Evolutionary conservation across 1,284 basidiomycete species (phyloP).

Genomic region (Salmacisia buchloeana): DNA sequence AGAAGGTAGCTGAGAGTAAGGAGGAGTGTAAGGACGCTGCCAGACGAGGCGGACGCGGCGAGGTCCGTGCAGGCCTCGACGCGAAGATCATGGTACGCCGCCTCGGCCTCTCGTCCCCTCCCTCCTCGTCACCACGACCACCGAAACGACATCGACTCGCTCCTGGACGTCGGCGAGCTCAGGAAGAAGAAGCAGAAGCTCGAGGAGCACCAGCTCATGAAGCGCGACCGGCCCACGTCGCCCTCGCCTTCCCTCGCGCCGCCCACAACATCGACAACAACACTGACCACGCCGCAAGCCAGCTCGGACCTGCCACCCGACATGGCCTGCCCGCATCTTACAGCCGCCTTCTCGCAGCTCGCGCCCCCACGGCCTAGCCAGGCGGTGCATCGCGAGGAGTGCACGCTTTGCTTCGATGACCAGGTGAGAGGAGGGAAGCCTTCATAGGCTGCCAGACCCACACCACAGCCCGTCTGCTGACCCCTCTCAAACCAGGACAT

Average conservation of each 20-base stretch:
- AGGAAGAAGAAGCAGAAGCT: background rate
- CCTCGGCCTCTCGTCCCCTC: no score
- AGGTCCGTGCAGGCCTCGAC: background rate
- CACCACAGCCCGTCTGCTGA: constrained; percentile 6
- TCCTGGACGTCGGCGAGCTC: no score
- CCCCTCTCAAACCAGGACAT: constrained; percentile 65
- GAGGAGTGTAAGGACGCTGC: no score
- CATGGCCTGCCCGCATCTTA: constrained; percentile 40
- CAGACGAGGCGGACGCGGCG: no score
- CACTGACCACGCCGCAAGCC: background rate
- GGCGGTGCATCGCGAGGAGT: constrained; percentile 72
- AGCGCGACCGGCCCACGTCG: constrained; percentile 4
- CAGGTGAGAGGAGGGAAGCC: constrained; percentile 53
- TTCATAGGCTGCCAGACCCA: background rate
- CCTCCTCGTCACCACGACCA: background rate
- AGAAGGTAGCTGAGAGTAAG: no score
- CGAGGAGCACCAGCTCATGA: background rate
- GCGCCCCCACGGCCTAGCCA: constrained; percentile 32
- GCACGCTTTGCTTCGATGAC: constrained; percentile 91
- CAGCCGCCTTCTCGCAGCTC: constrained; percentile 26
- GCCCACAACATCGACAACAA: background rate
- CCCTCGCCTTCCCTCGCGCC: background rate
- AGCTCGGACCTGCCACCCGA: background rate
- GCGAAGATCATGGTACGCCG: background rate
- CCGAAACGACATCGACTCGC: no score